A percentile compares a stretch with the other conserved stretches of the same genome.
Evolutionary conservation across 2,329 filamentous ascomycete genomes (phyloP).

Genomic region (Fusarium xylarioides): DNA sequence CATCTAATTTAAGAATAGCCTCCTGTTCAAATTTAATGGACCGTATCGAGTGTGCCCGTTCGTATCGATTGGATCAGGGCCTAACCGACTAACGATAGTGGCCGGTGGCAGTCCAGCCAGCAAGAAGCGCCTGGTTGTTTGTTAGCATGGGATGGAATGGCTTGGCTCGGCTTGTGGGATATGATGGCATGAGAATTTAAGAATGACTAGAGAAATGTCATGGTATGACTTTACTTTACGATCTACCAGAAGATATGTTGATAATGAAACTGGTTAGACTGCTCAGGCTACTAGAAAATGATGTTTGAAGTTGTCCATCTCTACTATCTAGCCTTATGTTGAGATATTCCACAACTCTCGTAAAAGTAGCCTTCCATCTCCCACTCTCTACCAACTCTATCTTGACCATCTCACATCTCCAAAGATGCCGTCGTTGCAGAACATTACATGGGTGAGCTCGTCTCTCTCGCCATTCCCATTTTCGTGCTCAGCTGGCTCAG

Average conservation of each 20-base stretch:
- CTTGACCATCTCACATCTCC: not conserved
- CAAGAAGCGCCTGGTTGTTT: conserved; percentile 3
- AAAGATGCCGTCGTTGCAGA: not conserved
- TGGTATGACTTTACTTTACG: not conserved
- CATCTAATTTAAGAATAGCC: too few relatives aligned
- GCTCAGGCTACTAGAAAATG: not conserved
- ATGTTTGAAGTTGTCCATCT: not conserved
- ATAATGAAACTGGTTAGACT: not conserved
- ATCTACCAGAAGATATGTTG: not conserved
- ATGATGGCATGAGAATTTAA: conserved; percentile 9
- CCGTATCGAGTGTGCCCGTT: too few relatives aligned
- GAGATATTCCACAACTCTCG: not conserved
- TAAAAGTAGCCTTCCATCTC: not conserved
- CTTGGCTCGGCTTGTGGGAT: conserved; percentile 1
- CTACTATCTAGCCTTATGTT: not conserved
- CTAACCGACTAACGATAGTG: not conserved
- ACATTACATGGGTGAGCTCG: not conserved
- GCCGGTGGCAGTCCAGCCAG: not conserved
- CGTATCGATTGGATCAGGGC: too few relatives aligned
- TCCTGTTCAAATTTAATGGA: too few relatives aligned
- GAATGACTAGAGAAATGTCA: not conserved
- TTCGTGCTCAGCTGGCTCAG: conserved; percentile 29
- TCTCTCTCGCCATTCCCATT: conserved; percentile 18
- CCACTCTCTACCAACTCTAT: not conserved
- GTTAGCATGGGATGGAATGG: conserved; percentile 13